Evolutionary conservation across 352 stramenopile species (phyloP).

Genomic region (Phytophthora multivora): DNA sequence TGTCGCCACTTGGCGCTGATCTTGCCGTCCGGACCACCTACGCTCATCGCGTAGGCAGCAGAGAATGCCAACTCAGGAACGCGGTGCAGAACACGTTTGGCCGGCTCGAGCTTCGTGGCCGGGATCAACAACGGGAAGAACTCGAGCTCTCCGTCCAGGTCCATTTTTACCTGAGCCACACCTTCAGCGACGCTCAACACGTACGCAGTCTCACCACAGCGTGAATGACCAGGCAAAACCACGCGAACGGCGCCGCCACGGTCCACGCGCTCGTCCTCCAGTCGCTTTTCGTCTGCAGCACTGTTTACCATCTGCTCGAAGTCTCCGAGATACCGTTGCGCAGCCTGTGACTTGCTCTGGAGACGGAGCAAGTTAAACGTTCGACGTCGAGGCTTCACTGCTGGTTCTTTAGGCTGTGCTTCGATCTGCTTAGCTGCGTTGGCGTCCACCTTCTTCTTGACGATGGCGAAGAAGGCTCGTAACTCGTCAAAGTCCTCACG

Average conservation of each 20-base stretch:
- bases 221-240: constrained; percentile 74
- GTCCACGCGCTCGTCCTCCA: constrained; percentile 40
- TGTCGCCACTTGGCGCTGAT: constrained; percentile 58
- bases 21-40: constrained; percentile 31
- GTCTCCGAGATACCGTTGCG: constrained; percentile 61
- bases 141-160: constrained; percentile 78
- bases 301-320: constrained; percentile 61
- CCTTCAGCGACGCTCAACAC: constrained; percentile 66
- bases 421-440: constrained; percentile 33
- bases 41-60: constrained; percentile 41
- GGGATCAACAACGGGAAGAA: constrained; percentile 75
- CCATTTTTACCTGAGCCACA: constrained; percentile 81
- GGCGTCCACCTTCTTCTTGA: constrained; percentile 59
- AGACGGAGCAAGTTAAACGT: constrained; percentile 29
- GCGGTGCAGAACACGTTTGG: constrained; percentile 60
- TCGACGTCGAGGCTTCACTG: constrained; percentile 15
- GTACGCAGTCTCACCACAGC: constrained; percentile 77
- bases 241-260: constrained; percentile 70
- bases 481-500: constrained; percentile 71
- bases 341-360: constrained; percentile 49
- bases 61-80: constrained; percentile 71
- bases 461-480: constrained; percentile 62
- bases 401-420: constrained; percentile 16
- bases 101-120: constrained; percentile 56
- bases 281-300: constrained; percentile 45